Percentiles rank a stretch among this genome's conserved stretches.
These are phyloP conservation scores for Dendrobium nobile DNA, from an alignment of 106 monocot genomes.

Conservation along the genomic window DNA sequence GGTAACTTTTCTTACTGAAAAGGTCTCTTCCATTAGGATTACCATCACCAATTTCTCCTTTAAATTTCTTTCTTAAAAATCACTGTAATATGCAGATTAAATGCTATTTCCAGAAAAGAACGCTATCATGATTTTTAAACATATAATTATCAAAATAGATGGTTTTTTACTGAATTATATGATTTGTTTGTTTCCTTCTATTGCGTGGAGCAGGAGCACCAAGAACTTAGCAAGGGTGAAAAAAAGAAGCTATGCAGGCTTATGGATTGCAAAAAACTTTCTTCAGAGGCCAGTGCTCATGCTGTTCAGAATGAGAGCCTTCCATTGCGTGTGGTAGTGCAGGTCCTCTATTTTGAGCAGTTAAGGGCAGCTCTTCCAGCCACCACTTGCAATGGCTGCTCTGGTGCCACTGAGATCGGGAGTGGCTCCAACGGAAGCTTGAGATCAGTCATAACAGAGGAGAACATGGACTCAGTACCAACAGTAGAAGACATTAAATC, in stretches of 20 bases:
- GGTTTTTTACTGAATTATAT: background rate
- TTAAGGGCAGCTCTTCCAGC: conserved; percentile 29
- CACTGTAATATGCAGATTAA: background rate
- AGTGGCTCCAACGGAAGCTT: conserved; percentile 65
- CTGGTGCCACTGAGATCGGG: conserved; percentile 14
- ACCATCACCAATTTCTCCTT: too few relatives aligned
- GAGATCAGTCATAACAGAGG: conserved; percentile 56
- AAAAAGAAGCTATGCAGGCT: conserved; percentile 72
- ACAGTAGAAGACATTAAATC: conserved; percentile 30
- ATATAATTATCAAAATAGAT: background rate
- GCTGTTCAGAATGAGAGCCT: conserved; percentile 95
- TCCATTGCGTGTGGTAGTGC: conserved; percentile 71
- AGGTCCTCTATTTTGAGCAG: conserved; percentile 88
- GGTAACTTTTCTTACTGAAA: conserved; percentile 10
- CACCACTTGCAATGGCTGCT: conserved; percentile 8
- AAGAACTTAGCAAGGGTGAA: conserved; percentile 64
- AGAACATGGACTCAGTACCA: conserved; percentile 38
- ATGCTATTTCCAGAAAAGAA: background rate
- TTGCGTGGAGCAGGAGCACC: conserved; percentile 56
- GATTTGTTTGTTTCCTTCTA: conserved; percentile 1
- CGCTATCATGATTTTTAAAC: background rate
- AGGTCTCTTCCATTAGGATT: too few relatives aligned
- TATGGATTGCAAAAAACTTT: conserved; percentile 74
- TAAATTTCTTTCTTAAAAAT: too few relatives aligned
- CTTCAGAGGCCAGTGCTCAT: conserved; percentile 62